Evolutionary conservation across 345 rosid species (phyloP).

Genomic region (Sonneratia alba): DNA sequence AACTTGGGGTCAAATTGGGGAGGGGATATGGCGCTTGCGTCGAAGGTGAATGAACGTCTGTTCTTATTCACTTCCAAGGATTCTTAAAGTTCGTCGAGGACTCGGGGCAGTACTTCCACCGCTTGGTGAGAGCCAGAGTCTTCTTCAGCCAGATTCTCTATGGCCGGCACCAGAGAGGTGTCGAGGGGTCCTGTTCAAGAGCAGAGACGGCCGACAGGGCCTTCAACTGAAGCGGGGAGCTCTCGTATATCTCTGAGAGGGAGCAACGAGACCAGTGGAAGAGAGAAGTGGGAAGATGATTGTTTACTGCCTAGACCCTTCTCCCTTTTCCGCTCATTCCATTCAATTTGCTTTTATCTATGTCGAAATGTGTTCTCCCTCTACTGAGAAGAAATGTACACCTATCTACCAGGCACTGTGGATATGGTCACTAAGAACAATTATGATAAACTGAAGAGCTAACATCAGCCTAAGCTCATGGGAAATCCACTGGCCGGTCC

Average conservation of each 20-base stretch:
- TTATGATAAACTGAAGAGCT: too few relatives aligned
- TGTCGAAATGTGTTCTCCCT: too few relatives aligned
- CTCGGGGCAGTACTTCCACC: conserved; percentile 14
- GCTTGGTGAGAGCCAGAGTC: conserved; percentile 9
- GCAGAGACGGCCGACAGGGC: neutral
- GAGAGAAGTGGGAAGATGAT: neutral
- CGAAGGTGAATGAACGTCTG: conserved; percentile 18
- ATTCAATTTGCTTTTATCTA: too few relatives aligned
- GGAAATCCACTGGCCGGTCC: too few relatives aligned
- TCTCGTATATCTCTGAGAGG: neutral
- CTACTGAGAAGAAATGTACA: too few relatives aligned
- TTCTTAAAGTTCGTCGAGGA: conserved; percentile 10
- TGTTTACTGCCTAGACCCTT: too few relatives aligned
- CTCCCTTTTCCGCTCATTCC: too few relatives aligned
- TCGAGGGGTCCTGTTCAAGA: neutral
- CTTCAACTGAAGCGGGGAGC: neutral
- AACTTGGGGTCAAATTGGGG: conserved; percentile 19
- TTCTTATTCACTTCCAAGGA: neutral
- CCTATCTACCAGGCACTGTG: too few relatives aligned
- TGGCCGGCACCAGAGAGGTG: conserved; percentile 1
- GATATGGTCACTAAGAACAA: too few relatives aligned
- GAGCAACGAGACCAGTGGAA: neutral
- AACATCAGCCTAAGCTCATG: too few relatives aligned
- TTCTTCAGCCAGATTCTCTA: conserved; percentile 7
- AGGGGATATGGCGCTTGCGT: neutral